These are phyloP conservation scores for Drechmeria coniospora DNA, from an alignment of 2,329 filamentous ascomycete species.

Conservation along the genomic window DNA sequence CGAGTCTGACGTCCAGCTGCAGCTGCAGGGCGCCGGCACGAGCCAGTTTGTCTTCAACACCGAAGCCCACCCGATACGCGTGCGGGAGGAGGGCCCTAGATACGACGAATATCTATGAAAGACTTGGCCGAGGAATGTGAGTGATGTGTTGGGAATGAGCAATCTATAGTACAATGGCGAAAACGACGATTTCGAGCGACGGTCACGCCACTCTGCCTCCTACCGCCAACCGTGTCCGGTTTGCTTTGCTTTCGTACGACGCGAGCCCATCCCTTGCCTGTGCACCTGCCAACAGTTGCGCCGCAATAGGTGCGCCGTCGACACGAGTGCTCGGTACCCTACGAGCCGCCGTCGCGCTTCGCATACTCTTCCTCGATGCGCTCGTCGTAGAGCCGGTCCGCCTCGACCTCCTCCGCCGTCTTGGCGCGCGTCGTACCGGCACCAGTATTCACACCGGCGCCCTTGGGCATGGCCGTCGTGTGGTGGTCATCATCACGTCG, in stretches of 20 bases:
- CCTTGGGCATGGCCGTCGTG: too few species aligned
- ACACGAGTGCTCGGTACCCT: too few species aligned
- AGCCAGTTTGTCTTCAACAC: constrained; percentile 36
- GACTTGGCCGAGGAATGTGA: too few species aligned
- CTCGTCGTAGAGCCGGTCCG: constrained; percentile 34
- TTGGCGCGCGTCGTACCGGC: constrained; percentile 29
- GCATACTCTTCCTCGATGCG: constrained; percentile 40
- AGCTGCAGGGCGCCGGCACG: constrained; percentile 27
- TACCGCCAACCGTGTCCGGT: too few species aligned
- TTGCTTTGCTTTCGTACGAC: too few species aligned
- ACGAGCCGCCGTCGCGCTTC: constrained; percentile 38
- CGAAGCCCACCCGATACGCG: constrained; percentile 28
- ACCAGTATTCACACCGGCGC: constrained; percentile 33
- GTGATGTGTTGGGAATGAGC: too few species aligned
- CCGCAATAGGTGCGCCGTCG: too few species aligned
- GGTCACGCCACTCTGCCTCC: too few species aligned
- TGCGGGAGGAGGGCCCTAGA: constrained; percentile 4
- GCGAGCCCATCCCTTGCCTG: too few species aligned
- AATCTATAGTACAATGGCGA: too few species aligned
- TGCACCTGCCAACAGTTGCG: constrained; percentile 2
- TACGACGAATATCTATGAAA: neutral
- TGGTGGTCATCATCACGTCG: too few species aligned
- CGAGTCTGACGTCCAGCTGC: constrained; percentile 41
- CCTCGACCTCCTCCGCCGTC: constrained; percentile 32
- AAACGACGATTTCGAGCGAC: too few species aligned